Evolutionary conservation across 2,329 filamentous ascomycete genomes (phyloP), one percentile per base, ranked within the genome.

Genomic region (Didymella pomorum): DNA sequence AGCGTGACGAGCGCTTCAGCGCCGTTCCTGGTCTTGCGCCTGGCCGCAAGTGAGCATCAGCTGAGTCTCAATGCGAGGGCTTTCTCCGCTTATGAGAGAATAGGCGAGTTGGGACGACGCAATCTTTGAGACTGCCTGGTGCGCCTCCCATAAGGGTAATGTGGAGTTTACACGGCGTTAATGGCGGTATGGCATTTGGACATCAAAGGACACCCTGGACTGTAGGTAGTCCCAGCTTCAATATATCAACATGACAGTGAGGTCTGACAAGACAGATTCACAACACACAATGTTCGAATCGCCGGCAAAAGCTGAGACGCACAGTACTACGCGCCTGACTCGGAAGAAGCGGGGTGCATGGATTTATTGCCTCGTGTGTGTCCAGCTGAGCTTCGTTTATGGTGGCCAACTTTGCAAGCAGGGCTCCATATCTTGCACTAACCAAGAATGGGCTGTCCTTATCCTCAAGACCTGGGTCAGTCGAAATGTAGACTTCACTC

Each of bases 1-100:
- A 99, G 83, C 87, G 95, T 64, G 95, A 98, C 80, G 94, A 97
- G 84, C 84, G 93, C 60, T 98, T 87, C 69, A 86, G 83, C 69
- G 86, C 86, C 68, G 87, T 89, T 42, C 87, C 87, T 33, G 87
- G 87, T 56, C 76, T 89, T 72, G 86, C 86, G 14, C 84, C 86
- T 47, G 75, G 73, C 11, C 68, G 75, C 33, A 75, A 73, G 61
- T 78, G 52, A 72, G 44, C n/a, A 6, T 26, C 23, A n/a, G 20
- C 1, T 18, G 28, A 16, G 20, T 12, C 18, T 28, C 21, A 2
- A 20, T 20, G 2, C 2, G 31, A 5, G 10, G 23, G 5, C 10
- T 42, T n/a, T 39, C 26, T 5, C 28, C 21, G 18, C 18, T n/a
- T 23, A 6, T 37, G 31, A 20, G 1, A 21, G 33, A 29, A 21